These are phyloP conservation scores for Leptographium radiaticola DNA, from an alignment of 2,329 filamentous ascomycete genomes.

Conservation along the genomic window DNA sequence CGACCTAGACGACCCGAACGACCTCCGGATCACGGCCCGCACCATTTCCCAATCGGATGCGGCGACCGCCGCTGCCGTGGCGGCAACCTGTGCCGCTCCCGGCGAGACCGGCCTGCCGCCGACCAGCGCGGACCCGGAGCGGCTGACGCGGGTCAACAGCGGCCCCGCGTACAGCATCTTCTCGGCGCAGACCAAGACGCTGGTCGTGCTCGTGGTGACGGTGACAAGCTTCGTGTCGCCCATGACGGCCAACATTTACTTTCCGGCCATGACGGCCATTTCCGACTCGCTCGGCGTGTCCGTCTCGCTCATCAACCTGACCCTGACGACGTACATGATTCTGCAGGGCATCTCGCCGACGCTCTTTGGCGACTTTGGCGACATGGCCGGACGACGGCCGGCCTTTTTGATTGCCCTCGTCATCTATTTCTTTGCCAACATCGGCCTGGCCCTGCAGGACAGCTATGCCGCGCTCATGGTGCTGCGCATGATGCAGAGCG, in stretches of 20 bases:
- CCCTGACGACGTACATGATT: slow-evolving; percentile 49
- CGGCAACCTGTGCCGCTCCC: background rate
- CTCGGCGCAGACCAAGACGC: slow-evolving; percentile 29
- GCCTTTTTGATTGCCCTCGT: slow-evolving; percentile 45
- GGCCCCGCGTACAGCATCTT: slow-evolving; percentile 29
- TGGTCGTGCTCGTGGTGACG: slow-evolving; percentile 39
- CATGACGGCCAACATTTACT: slow-evolving; percentile 46
- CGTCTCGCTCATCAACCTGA: slow-evolving; percentile 31
- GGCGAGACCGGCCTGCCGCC: slow-evolving; percentile 1
- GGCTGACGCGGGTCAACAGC: slow-evolving; percentile 21
- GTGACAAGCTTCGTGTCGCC: slow-evolving; percentile 42
- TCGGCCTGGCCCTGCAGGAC: slow-evolving; percentile 45
- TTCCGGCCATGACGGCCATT: slow-evolving; percentile 28
- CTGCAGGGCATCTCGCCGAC: slow-evolving; percentile 49
- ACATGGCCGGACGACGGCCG: slow-evolving; percentile 46
- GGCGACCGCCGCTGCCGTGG: background rate
- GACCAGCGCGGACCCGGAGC: slow-evolving; percentile 16
- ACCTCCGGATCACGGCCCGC: background rate
- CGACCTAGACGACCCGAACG: background rate
- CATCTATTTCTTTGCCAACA: slow-evolving; percentile 45
- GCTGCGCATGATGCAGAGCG: slow-evolving; percentile 48
- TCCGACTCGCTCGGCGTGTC: slow-evolving; percentile 25
- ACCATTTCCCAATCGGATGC: background rate
- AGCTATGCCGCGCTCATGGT: slow-evolving; percentile 45
- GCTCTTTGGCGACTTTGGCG: slow-evolving; percentile 48